Conservation (phyloP, 108 stramenopile genomes). For the Pseudonitzschia delicatissima region DNA sequence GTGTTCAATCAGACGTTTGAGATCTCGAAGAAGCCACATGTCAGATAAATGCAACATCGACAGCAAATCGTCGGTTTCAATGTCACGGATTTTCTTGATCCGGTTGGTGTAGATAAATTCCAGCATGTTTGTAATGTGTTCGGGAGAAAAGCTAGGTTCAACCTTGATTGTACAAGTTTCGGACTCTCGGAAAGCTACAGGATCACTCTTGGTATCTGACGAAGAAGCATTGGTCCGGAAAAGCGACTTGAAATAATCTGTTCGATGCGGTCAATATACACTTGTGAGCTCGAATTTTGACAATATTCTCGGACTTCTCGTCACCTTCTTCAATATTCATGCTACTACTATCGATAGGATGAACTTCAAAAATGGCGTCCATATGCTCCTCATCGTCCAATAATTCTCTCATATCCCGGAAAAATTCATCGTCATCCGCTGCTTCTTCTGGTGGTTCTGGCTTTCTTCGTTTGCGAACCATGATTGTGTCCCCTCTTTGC, state of each 20-base stretch:
- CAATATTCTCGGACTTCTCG: not conserved
- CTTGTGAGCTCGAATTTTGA: slow-evolving; percentile 92
- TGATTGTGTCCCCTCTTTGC: slow-evolving; percentile 90
- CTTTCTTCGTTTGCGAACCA: slow-evolving; percentile 83
- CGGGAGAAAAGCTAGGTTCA: slow-evolving; percentile 65
- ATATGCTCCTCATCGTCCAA: slow-evolving; percentile 89
- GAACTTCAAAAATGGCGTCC: slow-evolving; percentile 74
- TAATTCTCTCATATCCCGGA: slow-evolving; percentile 83
- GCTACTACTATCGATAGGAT: slow-evolving; percentile 28
- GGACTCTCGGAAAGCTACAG: slow-evolving; percentile 64
- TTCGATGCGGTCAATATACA: slow-evolving; percentile 91
- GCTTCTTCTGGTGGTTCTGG: slow-evolving; percentile 75
- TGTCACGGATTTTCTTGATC: slow-evolving; percentile 54
- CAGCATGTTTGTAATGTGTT: slow-evolving; percentile 84
- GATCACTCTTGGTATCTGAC: slow-evolving; percentile 4
- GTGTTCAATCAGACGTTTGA: slow-evolving; percentile 86
- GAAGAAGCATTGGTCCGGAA: slow-evolving; percentile 76
- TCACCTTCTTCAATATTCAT: slow-evolving; percentile 30
- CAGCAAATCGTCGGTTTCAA: slow-evolving; percentile 75
- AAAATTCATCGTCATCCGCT: slow-evolving; percentile 87
- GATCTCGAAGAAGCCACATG: slow-evolving; percentile 84
- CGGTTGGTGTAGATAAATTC: slow-evolving; percentile 96
- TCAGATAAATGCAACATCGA: slow-evolving; percentile 77
- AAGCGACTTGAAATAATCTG: slow-evolving; percentile 96
- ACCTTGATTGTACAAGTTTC: slow-evolving; percentile 74